Evolutionary conservation across 1,139 yeast genomes (phyloP), one percentile per base, ranked within the genome.

Genomic region (Tardiomyces blankii): DNA sequence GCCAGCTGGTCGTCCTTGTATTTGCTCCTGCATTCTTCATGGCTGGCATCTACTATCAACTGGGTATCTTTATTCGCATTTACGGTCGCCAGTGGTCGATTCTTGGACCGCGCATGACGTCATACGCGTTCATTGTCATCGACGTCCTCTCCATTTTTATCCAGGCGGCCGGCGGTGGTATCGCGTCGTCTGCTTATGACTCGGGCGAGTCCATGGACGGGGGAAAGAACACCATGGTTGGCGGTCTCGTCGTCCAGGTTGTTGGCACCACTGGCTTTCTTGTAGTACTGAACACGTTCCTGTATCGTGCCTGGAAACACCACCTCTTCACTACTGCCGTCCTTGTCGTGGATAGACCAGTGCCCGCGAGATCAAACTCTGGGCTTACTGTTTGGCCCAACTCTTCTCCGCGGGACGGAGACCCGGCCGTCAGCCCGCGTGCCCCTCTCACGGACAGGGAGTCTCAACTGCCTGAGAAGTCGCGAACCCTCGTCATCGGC

Each of bases 21-120:
- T 67, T 88, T 45, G 91, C 88, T 0, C 96, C 96, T 0, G 91
- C 91, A 6, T 87, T 89, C 61, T 72, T 85, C 45, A 84, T 86
- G 88, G 96, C 84, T 2, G 96, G 95, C 4, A 71, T 88, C 8
- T 88, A 88, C 64, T 84, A 77, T 57, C 66, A 82, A 44, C 71
- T 87, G 56, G 93, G 88, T 3, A 87, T 85, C 62, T 55, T 83
- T 51, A 77, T 83, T 41, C 77, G 82, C 44, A 68, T 85, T 70
- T 8, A 70, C 61, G 91, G 93, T 6, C 67, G 75, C 41, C 62
- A 69, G 40, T 78, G 67, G 54, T 77, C 89, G 1, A 57, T 75
- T 0, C 63, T 85, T 49, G 75, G 73, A 51, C 95, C 95, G 4
- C 75, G 82, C 76, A 72, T 75, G 63, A 86, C 85, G 61, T 74